phyloP scores from a whole-genome alignment of 2,329 filamentous ascomycete genomes.

The Beauveria rudraprayagi region DNA sequence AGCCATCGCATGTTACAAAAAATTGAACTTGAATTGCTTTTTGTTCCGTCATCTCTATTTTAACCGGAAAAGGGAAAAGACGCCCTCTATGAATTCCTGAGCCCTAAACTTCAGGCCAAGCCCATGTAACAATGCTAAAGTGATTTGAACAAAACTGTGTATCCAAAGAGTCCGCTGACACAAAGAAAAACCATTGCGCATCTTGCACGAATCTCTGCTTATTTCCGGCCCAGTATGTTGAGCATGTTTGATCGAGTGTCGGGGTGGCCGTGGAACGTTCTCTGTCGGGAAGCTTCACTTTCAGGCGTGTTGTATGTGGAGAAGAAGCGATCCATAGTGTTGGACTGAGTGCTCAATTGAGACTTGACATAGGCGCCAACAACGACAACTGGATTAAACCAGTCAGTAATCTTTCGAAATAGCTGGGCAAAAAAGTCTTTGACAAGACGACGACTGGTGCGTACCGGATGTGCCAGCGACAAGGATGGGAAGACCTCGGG shows the following conservation, averaged over 20 bases:
- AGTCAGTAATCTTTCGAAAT: not conserved
- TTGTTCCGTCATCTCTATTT: not conserved
- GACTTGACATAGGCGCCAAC: constrained; percentile 25
- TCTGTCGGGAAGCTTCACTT: constrained; percentile 27
- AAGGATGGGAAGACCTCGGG: constrained; percentile 1
- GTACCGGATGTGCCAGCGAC: constrained; percentile 6
- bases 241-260: constrained; percentile 28
- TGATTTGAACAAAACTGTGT: not conserved
- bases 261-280: constrained; percentile 24
- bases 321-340: constrained; percentile 30
- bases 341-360: constrained; percentile 26
- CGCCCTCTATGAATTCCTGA: too few relatives aligned
- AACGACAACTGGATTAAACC: constrained; percentile 5
- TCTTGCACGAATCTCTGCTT: not conserved
- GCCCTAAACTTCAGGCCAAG: not conserved
- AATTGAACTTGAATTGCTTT: too few relatives aligned
- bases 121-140: not conserved
- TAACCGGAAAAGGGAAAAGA: not conserved
- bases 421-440: too few relatives aligned
- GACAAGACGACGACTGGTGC: not conserved
- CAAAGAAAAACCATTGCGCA: not conserved
- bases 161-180: too few relatives aligned
- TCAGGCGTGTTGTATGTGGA: constrained; percentile 29
- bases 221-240: constrained; percentile 27
- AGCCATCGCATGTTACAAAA: not conserved